Conservation (phyloP, 2,329 filamentous ascomycete species). For the Fusarium tjaetaba region DNA sequence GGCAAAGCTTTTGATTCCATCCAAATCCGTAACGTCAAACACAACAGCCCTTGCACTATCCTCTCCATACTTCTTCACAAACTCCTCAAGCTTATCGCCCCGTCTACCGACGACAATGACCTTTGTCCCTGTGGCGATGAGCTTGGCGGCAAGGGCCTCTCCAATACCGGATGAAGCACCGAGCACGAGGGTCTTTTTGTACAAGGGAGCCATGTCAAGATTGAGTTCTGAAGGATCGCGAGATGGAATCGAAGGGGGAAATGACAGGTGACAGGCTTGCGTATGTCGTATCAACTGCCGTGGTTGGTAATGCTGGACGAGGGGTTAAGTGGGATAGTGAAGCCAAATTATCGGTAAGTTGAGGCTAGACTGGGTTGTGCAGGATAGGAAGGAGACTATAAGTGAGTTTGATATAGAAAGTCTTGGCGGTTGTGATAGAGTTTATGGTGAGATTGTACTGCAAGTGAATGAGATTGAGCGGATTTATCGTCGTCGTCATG, state of each 20-base stretch:
- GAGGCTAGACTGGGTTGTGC: not conserved
- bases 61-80: constrained; percentile 56
- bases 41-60: constrained; percentile 49
- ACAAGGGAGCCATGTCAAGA: constrained; percentile 40
- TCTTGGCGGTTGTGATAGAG: not conserved
- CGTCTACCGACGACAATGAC: constrained; percentile 61
- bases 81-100: constrained; percentile 58
- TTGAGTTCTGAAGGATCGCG: constrained; percentile 2
- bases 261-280: not conserved
- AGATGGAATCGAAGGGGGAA: not conserved
- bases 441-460: too few species aligned
- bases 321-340: constrained; percentile 7
- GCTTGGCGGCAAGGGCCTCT: constrained; percentile 47
- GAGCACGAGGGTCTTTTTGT: constrained; percentile 55
- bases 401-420: not conserved
- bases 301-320: not conserved
- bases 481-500: not conserved
- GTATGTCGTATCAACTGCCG: not conserved
- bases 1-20: constrained; percentile 43
- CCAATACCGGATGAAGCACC: constrained; percentile 46
- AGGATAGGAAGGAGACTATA: not conserved
- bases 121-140: constrained; percentile 54
- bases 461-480: not conserved
- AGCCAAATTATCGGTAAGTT: not conserved
- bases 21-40: constrained; percentile 57